phyloP scores from a whole-genome alignment of 371 early-diverging fungal species.

The Parasitella parasitica region DNA sequence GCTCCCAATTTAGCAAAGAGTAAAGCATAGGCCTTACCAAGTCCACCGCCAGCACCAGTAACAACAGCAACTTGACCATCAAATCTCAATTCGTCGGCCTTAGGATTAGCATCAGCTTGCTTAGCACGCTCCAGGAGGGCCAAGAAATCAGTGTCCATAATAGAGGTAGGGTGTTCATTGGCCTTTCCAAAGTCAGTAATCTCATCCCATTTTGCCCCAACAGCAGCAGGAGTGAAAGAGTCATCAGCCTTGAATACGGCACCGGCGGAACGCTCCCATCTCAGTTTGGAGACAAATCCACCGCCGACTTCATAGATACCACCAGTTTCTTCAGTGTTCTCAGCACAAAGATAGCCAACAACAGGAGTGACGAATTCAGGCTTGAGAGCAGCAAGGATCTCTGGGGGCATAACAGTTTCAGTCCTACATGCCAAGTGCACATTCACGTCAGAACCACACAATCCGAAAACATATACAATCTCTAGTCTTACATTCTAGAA shows the following conservation, averaged over 20 bases:
- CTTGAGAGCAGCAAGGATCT: slow-evolving; percentile 88
- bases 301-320: slow-evolving; percentile 93
- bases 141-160: slow-evolving; percentile 86
- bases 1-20: slow-evolving; percentile 82
- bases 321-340: slow-evolving; percentile 83
- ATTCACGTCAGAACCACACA: background rate
- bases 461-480: background rate
- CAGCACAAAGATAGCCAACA: slow-evolving; percentile 92
- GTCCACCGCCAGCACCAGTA: slow-evolving; percentile 92
- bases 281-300: slow-evolving; percentile 90
- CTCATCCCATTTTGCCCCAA: slow-evolving; percentile 70
- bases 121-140: slow-evolving; percentile 79
- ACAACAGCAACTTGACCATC: slow-evolving; percentile 88
- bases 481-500: slow-evolving; percentile 75
- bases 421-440: slow-evolving; percentile 33
- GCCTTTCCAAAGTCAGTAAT: slow-evolving; percentile 74
- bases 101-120: slow-evolving; percentile 56
- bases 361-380: slow-evolving; percentile 97
- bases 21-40: slow-evolving; percentile 88
- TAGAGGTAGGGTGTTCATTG: slow-evolving; percentile 71
- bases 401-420: slow-evolving; percentile 95
- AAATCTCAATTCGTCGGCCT: slow-evolving; percentile 65
- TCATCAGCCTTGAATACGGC: slow-evolving; percentile 91
- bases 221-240: slow-evolving; percentile 82
- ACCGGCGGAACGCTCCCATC: slow-evolving; percentile 93